Base-by-base conservation (phyloP, 805 yeast species). In the Allodekkera sacchari region DNA sequence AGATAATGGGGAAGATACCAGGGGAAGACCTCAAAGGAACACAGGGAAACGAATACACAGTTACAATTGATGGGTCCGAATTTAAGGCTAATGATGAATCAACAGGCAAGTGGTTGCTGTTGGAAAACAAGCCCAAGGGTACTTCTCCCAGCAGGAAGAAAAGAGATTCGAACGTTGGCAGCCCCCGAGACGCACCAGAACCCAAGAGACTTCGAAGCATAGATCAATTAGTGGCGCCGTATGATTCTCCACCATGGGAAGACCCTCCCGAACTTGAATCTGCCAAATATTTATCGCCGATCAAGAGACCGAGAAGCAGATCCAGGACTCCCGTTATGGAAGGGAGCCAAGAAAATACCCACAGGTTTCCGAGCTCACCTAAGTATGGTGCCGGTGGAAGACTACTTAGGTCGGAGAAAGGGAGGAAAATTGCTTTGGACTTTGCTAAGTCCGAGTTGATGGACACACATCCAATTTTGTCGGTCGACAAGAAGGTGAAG, bases 311-410 rank as follows among this genome's bases (percentile, higher is more conserved):
- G 16, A 22, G 39, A 20, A 35, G 37, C 20, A 33, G 31, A 19
- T 22, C 30, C 22, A 27, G 30, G n/a, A 9, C 22, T 8, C 22
- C 22, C 11, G 11, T 20, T 8, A 20, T 9, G 22, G 28, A 28
- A 19, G 11, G 15, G 11, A 25, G 22, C 6, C 43, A 42, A 9
- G 45, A 43, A 12, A 45, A 44, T 13, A 44, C 41, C 18, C 27
- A 44, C n/a, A 34, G 72, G 33, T 68, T 68, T 37, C 74, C 74
- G 3, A 51, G 56, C 27, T 67, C 73, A 0, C 71, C 74, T 2
- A 60, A 59, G 25, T 66, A 62, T 36, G 63, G 64, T 0, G 64
- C 59, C 0, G 61, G 61, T 12, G 66, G 64, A 0, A 43, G 41
- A 13, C 38, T 60, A 9, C 35, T 59, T 9, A 43, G 60, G 7